Evolutionary conservation across 2,329 filamentous ascomycete species (phyloP), one percentile per base, ranked within the genome.

Genomic region (Sporothrix variecibatus): DNA sequence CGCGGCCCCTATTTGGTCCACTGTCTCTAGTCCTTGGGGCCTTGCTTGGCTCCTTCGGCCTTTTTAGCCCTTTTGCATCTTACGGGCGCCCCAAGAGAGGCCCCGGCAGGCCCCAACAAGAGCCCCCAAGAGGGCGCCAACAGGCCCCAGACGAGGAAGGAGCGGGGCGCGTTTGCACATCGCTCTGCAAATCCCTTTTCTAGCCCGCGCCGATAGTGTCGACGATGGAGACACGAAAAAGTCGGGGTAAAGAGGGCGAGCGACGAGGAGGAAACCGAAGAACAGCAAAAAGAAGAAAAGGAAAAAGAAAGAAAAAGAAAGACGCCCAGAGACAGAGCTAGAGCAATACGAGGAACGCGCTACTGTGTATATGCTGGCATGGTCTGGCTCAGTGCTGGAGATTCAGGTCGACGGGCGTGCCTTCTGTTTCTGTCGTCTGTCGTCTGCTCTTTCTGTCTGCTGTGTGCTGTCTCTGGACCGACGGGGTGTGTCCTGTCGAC

Each of bases 111-210:
- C 43, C 43, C 43, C 43, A 53, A 53, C 3, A 53, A 6, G 20
- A 23, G 51, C n/a, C 51, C 51, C 51, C 51, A 56, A 56, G 23
- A 56, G 43, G 43, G 11, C 43, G 1, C 43, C 43, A 49, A 49
- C 23, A 56, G 51, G 51, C 51, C 26, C 51, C 56, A 34, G 28
- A 15, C 17, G 12, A 46, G 40, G 62, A 67, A 46, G 23, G 62
- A 20, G 62, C 62, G 62, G 62, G 38, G 62, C 62, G 34, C 38
- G 62, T 67, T 28, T 67, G 62, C n/a, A 46, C 38, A 46, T 67
- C 62, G 67, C 7, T 31, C 67, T 69, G 68, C 68, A 71, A 71
- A 71, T 71, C 68, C 68, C 51, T 23, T 71, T 26, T 43, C n/a
- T 53, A 40, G 31, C 49, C 31, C 23, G n/a, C 46, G 9, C 67